Base-by-base conservation (phyloP, 1,284 basidiomycete genomes). In the Cerrena zonata region DNA sequence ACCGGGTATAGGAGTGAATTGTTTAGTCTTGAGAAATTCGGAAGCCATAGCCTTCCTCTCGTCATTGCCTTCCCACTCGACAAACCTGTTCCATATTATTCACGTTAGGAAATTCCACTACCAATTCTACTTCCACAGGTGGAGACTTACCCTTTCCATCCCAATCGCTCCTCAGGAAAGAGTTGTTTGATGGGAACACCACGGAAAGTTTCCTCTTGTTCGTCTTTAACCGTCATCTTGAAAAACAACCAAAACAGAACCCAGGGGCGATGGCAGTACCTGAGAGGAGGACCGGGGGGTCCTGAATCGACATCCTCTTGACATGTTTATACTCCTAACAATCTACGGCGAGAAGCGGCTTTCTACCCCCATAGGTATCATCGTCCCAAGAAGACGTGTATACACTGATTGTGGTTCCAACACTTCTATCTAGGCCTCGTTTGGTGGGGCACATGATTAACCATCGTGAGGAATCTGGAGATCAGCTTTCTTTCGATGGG, bases 31-130 rank as follows among this genome's bases (percentile, higher is more conserved):
- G 34, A 78, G 60, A 34, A 77, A 69, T 47, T 68, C 64, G n/a
- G 54, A 48, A 0, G 74, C 75, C 21, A 69, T 53, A 18, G 53
- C 63, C 55, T 75, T 76, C 56, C 74, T 69, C 49, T 75, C 68
- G 2, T 74, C 75, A 43, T 68, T 65, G 23, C 70, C 65, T 59
- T 77, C 73, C 75, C 76, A 78, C 56, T 77, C 75, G 47, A 78
- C 66, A 53, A 73, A 78, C 23, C 75, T 68, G 48, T 62, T 13
- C 12, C 7, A 42, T 23, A 15, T 12, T 26, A 38, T 42, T 18
- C 15, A 38, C 15, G 21, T 3, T 27, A 19, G 26, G 3, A 21
- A 18, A 12, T 12, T 37, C n/a, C n/a, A 30, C 23, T 34, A n/a
- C 13, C 5, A 44, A n/a, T n/a, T n/a, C n/a, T n/a, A n/a, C n/a